Conservation (phyloP, 1,139 yeast genomes). For the Suhomyces bokatorum region DNA sequence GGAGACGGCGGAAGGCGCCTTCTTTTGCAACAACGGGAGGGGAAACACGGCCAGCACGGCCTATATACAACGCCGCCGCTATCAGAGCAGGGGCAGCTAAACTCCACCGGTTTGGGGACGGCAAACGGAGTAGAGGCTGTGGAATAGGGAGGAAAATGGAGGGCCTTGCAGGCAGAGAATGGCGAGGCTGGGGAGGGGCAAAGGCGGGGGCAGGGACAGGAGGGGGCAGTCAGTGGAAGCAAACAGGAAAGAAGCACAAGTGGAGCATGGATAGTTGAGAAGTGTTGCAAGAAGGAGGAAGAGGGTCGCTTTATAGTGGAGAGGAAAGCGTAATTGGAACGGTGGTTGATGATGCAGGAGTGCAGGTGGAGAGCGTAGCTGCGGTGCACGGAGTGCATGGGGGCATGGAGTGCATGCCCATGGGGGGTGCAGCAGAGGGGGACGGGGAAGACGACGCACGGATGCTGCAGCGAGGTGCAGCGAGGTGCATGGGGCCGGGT, state of each 20-base stretch:
- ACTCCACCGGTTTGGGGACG: too few relatives aligned
- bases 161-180: too few relatives aligned
- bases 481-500: neutral
- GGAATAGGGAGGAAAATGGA: too few relatives aligned
- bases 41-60: too few relatives aligned
- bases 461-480: neutral
- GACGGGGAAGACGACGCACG: neutral
- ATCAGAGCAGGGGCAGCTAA: too few relatives aligned
- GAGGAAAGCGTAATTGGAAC: conserved; percentile 1
- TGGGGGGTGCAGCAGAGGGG: neutral
- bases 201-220: neutral
- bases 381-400: neutral
- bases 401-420: too few relatives aligned
- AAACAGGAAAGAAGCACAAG: neutral
- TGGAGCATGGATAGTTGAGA: neutral
- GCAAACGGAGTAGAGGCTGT: too few relatives aligned
- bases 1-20: neutral
- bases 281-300: conserved; percentile 1
- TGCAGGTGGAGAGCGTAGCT: neutral
- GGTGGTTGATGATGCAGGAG: conserved; percentile 1
- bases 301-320: neutral
- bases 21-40: too few relatives aligned
- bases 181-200: neutral
- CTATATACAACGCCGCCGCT: too few relatives aligned
- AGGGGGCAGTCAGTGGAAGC: neutral